Evolutionary conservation across 257 asterid genomes (phyloP).

Genomic region (Fraxinus americana): DNA sequence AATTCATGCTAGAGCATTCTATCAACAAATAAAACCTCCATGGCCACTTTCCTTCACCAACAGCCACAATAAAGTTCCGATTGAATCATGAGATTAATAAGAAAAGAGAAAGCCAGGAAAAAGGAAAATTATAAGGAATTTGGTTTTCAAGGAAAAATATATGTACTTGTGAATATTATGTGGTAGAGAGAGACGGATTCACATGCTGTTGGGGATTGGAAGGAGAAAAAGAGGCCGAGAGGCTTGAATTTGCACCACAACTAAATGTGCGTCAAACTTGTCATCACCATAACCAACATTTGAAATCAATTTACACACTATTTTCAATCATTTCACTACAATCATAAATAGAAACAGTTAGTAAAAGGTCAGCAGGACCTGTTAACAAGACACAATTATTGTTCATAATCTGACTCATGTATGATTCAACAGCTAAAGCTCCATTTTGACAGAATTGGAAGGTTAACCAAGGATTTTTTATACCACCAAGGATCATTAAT

Average conservation of each 20-base stretch:
- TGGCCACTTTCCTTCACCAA: background rate
- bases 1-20: background rate
- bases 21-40: background rate
- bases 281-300: background rate
- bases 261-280: no score
- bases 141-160: background rate
- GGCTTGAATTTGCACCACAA: background rate
- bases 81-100: background rate
- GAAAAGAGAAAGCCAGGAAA: background rate
- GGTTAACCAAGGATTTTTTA: background rate
- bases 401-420: background rate
- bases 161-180: background rate
- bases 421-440: slow-evolving; percentile 5
- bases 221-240: background rate
- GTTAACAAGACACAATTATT: background rate
- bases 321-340: background rate
- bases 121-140: background rate
- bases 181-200: background rate
- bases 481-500: background rate
- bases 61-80: slow-evolving; percentile 1
- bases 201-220: background rate
- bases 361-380: background rate
- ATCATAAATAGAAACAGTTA: background rate
- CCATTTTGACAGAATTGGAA: background rate
- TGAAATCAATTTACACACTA: background rate